These are phyloP conservation scores for Salicornia ramosissima DNA, from an alignment of 148 eudicot genomes.

Conservation along the genomic window DNA sequence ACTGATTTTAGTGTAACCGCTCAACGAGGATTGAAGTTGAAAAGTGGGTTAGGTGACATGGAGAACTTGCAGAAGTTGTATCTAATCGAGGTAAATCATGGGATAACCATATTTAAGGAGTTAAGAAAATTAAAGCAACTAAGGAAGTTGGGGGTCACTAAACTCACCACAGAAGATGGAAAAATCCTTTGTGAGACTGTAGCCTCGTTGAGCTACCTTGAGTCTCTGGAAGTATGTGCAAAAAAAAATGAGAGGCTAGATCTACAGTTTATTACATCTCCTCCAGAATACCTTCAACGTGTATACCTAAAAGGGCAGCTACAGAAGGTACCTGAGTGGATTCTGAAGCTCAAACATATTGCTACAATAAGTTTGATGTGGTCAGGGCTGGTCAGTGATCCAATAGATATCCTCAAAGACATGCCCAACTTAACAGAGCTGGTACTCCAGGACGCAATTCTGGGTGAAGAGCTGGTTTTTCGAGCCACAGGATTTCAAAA, in stretches of 20 bases:
- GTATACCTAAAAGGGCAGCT: constrained; percentile 22
- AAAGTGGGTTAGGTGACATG: constrained; percentile 1
- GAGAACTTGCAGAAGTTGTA: constrained; percentile 16
- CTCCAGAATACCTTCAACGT: background rate
- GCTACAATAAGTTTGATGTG: constrained; percentile 14
- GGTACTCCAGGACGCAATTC: constrained; percentile 26
- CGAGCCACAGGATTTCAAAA: constrained; percentile 26
- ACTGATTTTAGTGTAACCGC: background rate
- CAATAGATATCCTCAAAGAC: constrained; percentile 24
- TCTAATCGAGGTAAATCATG: constrained; percentile 17
- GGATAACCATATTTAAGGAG: background rate
- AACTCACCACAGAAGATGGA: background rate
- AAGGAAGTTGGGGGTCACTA: constrained; percentile 10
- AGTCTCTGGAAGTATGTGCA: constrained; percentile 13
- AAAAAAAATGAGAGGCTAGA: constrained; percentile 12
- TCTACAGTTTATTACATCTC: constrained; percentile 3
- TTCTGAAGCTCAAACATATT: background rate
- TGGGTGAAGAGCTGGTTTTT: constrained; percentile 23
- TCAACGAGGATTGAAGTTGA: constrained; percentile 9
- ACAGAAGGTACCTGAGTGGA: constrained; percentile 12
- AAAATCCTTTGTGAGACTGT: background rate
- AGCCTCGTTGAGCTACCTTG: constrained; percentile 7
- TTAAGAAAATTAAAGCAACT: constrained; percentile 10
- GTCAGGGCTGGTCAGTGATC: constrained; percentile 5
- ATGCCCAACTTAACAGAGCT: constrained; percentile 34